phyloP scores from a whole-genome alignment of 2,329 filamentous ascomycete genomes.

The Cytospora leucostoma region DNA sequence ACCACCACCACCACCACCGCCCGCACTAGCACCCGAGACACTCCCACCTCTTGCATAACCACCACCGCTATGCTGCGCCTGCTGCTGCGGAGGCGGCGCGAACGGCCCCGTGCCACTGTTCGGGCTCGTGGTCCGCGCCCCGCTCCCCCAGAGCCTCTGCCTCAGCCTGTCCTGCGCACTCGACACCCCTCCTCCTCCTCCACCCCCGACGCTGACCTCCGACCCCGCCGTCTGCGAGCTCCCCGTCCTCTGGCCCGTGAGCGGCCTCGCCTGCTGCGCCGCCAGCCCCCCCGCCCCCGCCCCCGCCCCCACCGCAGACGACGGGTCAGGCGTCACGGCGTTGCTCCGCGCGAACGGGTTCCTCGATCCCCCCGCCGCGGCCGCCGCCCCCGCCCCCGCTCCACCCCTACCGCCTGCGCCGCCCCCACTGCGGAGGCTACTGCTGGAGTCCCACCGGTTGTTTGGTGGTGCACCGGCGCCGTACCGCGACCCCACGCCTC shows the following conservation, averaged over 20 bases:
- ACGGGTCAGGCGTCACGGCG: constrained; percentile 38
- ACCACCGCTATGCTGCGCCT: constrained; percentile 7
- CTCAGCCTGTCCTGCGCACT: constrained; percentile 78
- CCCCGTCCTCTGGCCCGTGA: constrained; percentile 72
- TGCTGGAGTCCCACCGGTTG: constrained; percentile 57
- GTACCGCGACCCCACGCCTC: constrained; percentile 53
- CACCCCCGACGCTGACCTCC: constrained; percentile 30
- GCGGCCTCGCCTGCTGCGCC: constrained; percentile 53
- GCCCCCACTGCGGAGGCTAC: constrained; percentile 40
- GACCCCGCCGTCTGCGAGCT: constrained; percentile 64
- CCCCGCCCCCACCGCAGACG: too few relatives aligned
- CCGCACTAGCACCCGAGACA: constrained; percentile 25
- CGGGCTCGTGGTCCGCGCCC: constrained; percentile 59
- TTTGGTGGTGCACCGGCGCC: constrained; percentile 51
- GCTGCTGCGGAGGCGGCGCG: constrained; percentile 44
- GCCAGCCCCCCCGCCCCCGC: constrained; percentile 31
- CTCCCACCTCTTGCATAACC: constrained; percentile 29
- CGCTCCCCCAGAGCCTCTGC: constrained; percentile 70
- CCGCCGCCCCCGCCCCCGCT: constrained; percentile 14
- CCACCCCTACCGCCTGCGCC: constrained; percentile 26
- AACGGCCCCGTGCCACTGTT: constrained; percentile 46
- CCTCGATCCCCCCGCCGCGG: constrained; percentile 21
- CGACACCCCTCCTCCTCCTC: constrained; percentile 46
- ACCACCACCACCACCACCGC: constrained; percentile 30
- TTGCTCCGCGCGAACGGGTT: constrained; percentile 35